Conservation (phyloP, 2,329 filamentous ascomycete species). For the Fusarium virguliforme region DNA sequence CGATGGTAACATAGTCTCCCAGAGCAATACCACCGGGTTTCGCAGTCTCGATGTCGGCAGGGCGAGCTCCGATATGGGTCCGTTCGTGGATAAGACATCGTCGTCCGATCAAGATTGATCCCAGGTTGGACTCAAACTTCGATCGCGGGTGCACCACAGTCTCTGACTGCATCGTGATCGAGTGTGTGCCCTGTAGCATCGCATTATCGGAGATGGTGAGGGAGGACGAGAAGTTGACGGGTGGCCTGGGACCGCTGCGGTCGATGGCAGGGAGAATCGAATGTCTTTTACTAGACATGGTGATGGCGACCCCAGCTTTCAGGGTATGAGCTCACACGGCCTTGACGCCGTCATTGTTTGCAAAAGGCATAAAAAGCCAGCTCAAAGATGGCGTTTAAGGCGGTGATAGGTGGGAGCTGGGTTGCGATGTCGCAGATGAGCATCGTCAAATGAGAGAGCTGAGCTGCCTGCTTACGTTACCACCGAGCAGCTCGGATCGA, state of each 20-base stretch:
- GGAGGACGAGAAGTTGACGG: slow-evolving; percentile 73
- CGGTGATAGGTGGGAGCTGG: slow-evolving; percentile 21
- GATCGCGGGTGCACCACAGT: slow-evolving; percentile 90
- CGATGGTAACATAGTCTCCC: slow-evolving; percentile 74
- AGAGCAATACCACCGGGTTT: slow-evolving; percentile 68
- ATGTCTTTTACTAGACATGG: slow-evolving; percentile 67
- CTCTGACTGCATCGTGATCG: slow-evolving; percentile 83
- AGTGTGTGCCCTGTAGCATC: slow-evolving; percentile 78
- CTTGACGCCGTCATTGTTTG: slow-evolving; percentile 32
- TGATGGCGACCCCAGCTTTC: slow-evolving; percentile 22
- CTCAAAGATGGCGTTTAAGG: slow-evolving; percentile 26
- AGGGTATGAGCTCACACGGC: slow-evolving; percentile 18
- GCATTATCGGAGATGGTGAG: slow-evolving; percentile 76
- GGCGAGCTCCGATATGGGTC: slow-evolving; percentile 67
- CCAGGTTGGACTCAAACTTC: slow-evolving; percentile 82
- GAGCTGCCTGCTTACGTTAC: slow-evolving; percentile 38
- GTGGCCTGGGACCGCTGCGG: slow-evolving; percentile 71
- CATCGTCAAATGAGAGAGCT: slow-evolving; percentile 37
- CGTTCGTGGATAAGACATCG: slow-evolving; percentile 87
- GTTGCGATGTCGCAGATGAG: slow-evolving; percentile 37
- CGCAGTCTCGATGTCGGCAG: slow-evolving; percentile 47
- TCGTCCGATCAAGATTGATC: slow-evolving; percentile 85
- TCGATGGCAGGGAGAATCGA: slow-evolving; percentile 71
- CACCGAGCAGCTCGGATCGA: slow-evolving; percentile 38
- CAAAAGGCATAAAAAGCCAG: slow-evolving; percentile 12